Base-by-base conservation (phyloP, 371 early-diverging fungal genomes). In the Mucor circinelloides region DNA sequence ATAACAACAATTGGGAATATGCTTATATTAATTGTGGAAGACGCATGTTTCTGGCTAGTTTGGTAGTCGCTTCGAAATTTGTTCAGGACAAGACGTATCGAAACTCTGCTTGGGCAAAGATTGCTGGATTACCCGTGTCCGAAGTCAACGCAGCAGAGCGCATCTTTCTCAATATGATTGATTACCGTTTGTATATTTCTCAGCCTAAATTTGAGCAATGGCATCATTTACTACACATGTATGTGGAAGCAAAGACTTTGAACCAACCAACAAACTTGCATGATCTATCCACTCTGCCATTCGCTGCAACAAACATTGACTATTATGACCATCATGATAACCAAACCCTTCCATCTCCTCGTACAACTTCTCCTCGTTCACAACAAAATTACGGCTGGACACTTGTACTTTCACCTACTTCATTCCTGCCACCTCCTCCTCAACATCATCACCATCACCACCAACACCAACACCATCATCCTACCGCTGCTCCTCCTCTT, bases 91-190 rank as follows among this genome's bases (percentile, higher is more conserved):
- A 87, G 66, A 89, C 92, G 34, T 93, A 90, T 66, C 88, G 92
- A 25, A 93, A 92, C 81, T 85, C 86, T 63, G 91, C 92, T 10
- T 93, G 93, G 94, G 87, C 90, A 60, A 90, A 90, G 74, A 88
- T 94, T 42, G 90, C 94, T 27, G 87, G 89, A 42, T 74, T 93
- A n/a, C 85, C 90, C 7, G 84, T 90, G 15, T 50, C 78, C 21
- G 91, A 93, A 78, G 87, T 94, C 69, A 88, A 89, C 77, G 76
- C 84, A 36, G 90, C 91, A 69, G 94, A 93, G 73, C 78, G 87
- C n/a, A 83, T 83, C 58, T 93, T 93, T 72, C 67, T 94, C 48
- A 72, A 83, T 12, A 72, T 91, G 64, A 84, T 93, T 34, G 88
- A 93, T 66, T 93, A 93, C 71, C 81, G 84, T 55, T 81, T 93